Evolutionary conservation across 805 yeast genomes (phyloP).

Genomic region (Kazachstania psychrophila): DNA sequence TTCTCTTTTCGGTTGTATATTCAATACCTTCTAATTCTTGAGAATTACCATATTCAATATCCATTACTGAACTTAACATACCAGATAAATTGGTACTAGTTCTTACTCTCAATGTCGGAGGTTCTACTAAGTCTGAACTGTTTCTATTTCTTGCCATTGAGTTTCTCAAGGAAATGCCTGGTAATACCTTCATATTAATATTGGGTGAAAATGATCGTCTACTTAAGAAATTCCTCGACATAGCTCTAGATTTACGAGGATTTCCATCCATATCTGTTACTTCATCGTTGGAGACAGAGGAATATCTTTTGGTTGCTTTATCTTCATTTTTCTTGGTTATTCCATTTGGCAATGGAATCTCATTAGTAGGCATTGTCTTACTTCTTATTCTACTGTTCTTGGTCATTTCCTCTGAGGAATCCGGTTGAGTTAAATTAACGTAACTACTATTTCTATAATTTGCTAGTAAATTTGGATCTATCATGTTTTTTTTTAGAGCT

Average conservation of each 20-base stretch:
- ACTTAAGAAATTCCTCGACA: constrained; percentile 19
- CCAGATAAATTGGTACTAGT: constrained; percentile 16
- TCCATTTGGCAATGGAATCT: neutral
- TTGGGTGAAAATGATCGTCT: constrained; percentile 27
- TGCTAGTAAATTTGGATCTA: neutral
- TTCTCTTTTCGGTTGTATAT: constrained; percentile 42
- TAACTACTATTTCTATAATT: constrained; percentile 10
- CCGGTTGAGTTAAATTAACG: constrained; percentile 8
- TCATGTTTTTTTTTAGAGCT: neutral
- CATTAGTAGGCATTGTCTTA: constrained; percentile 18
- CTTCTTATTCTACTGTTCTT: constrained; percentile 14
- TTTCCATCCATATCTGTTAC: neutral
- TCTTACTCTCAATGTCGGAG: constrained; percentile 9
- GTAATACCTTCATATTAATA: constrained; percentile 18
- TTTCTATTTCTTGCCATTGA: constrained; percentile 13
- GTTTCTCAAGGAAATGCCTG: constrained; percentile 11
- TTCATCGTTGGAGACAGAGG: constrained; percentile 13
- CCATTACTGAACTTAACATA: constrained; percentile 11
- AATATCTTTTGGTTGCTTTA: constrained; percentile 11
- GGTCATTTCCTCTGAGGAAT: constrained; percentile 5
- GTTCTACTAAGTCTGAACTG: constrained; percentile 4
- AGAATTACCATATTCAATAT: constrained; percentile 11
- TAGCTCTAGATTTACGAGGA: constrained; percentile 22
- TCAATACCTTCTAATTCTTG: constrained; percentile 20
- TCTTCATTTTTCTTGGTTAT: constrained; percentile 1